Percentiles rank a stretch among this genome's conserved stretches.
Evolutionary conservation across 1,284 basidiomycete species (phyloP).

Genomic region (Ceratobasidium sp.): DNA sequence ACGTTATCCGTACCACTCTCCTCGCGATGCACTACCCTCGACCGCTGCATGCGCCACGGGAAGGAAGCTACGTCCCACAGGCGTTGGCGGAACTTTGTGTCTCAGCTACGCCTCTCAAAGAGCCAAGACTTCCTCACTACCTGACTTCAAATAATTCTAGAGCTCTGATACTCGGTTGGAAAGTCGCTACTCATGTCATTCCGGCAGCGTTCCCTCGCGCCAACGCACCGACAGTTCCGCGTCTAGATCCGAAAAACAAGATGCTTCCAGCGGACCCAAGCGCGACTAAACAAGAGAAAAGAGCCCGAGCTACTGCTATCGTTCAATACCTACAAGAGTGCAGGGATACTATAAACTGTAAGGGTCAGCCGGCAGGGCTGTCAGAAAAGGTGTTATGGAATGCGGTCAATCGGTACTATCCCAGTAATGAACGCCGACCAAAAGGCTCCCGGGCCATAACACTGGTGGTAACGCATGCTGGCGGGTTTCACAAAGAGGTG

Average conservation of each 20-base stretch:
- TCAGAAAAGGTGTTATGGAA: slow-evolving; percentile 60
- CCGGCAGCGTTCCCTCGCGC: slow-evolving; percentile 22
- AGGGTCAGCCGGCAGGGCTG: background rate
- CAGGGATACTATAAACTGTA: background rate
- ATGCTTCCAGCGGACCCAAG: too few relatives aligned
- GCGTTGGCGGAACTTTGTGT: too few relatives aligned
- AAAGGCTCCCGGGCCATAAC: slow-evolving; percentile 61
- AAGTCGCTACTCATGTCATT: slow-evolving; percentile 11
- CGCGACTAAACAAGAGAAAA: slow-evolving; percentile 17
- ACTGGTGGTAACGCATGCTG: slow-evolving; percentile 79
- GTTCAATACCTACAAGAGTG: slow-evolving; percentile 1
- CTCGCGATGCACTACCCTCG: too few relatives aligned
- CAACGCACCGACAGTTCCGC: background rate
- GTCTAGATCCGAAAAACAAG: too few relatives aligned
- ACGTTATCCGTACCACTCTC: too few relatives aligned
- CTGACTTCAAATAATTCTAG: too few relatives aligned
- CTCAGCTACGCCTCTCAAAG: too few relatives aligned
- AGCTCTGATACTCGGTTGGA: too few relatives aligned
- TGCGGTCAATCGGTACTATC: slow-evolving; percentile 66
- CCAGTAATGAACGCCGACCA: slow-evolving; percentile 47
- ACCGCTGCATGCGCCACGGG: too few relatives aligned
- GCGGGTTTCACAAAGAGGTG: slow-evolving; percentile 86
- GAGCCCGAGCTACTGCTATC: background rate
- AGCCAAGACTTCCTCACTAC: too few relatives aligned
- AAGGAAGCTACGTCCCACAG: too few relatives aligned